Evolutionary conservation across 2,329 filamentous ascomycete genomes (phyloP), one percentile per base, ranked within the genome.

Genomic region (Anthostomella pinea): DNA sequence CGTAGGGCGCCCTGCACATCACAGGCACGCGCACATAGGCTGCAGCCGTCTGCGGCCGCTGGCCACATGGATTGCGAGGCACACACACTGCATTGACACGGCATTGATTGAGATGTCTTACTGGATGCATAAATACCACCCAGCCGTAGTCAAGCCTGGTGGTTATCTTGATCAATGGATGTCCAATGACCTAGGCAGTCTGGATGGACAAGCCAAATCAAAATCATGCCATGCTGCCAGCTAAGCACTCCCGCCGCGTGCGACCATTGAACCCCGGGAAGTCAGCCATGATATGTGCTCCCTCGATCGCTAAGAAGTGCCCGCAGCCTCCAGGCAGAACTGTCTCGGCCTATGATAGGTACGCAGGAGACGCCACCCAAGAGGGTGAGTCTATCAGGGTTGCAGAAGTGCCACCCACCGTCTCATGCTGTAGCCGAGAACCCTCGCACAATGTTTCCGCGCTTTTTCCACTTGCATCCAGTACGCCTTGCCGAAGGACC

Each of bases 361-460:
- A 28, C 36, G 16, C 25, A 23, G 18, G 30, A 38, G 30, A 9
- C 27, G 24, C 33, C 22, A 30, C 23, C 16, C 33, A 18, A 23
- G 23, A n/a, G 21, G 16, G 28, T 32, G 35, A 20, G 25, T 35
- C 24, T 22, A 30, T 32, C 31, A 48, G 30, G 43, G 43, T 38
- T 49, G 42, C 39, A 44, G 25, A 45, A 42, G 35, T 30, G 39
- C 44, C 35, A 47, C 45, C 42, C 43, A 39, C 23, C 30, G 38
- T 43, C 31, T 43, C 39, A 31, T 35, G 31, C 40, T 34, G 15
- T n/a, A 15, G 35, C 21, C 31, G 31, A 32, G 30, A 48, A 40
- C 35, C 42, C 39, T 50, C 43, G 46, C 51, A 46, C 37, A 48
- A 33, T 47, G 31, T 40, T 49, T 48, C 43, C 42, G 44, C 40